Evolutionary conservation across 768 basidiomycete species (phyloP), one percentile per base, ranked within the genome.

Genomic region (Cytidiella melzeri): DNA sequence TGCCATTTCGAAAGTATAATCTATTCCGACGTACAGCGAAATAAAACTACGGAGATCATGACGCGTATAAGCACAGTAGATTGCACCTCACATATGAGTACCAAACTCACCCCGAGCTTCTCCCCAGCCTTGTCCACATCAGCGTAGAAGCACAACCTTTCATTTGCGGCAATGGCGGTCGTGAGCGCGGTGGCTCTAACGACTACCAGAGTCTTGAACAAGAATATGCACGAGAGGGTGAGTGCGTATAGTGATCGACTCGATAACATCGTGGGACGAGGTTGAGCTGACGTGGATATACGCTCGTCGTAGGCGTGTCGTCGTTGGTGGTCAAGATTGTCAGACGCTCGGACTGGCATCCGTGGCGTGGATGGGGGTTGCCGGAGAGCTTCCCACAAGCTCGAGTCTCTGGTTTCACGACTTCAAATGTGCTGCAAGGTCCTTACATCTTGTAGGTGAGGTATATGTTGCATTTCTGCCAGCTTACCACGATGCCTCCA

Each of bases 61-160:
- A 21, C 11, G 38, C 21, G 21, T 20, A 9, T 21, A 25, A 43
- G 36, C 7, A 11, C 26, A 28, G 36, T 36, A 50, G 27, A 19
- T 7, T 21, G 21, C n/a, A 28, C 1, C 41, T 15, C 18, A 19
- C 47, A 51, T 26, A 20, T 26, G 37, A 40, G n/a, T 25, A 23
- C 15, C 28, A 45, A 25, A 77, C 84, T 56, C 67, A 87, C 88
- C 43, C 89, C 85, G 56, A 93, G 82, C 76, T 92, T 95, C 73
- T 92, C 87, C 49, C 91, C 90, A 1, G 79, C 82, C 73, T 94
- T 95, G 73, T 99, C 96, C 19, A 95, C 94, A 63, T 94, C 91
- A 5, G 92, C 90, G 59, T 89, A 97, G 69, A 96, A 98, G 68
- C 96, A 99, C 57, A 87, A 66, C 28, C 87, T 75, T 60, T 91